Evolutionary conservation across 225 moss, liverwort and hornwort genomes (phyloP).

Genomic region (Thuidium tamariscinum): DNA sequence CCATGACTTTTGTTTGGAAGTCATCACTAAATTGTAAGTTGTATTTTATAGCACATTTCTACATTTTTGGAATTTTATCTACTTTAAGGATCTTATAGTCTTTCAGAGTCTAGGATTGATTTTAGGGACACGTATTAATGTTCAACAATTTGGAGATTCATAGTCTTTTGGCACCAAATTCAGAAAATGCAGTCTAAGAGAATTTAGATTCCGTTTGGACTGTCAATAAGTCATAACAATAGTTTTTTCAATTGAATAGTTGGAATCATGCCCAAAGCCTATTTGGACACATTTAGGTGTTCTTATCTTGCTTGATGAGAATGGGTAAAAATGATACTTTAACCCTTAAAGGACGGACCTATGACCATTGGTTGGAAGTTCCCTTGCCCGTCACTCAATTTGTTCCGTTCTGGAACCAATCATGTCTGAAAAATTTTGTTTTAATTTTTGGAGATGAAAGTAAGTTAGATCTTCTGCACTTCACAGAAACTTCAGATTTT

Average conservation of each 20-base stretch:
- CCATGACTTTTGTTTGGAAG: neutral
- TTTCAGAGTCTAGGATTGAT: neutral
- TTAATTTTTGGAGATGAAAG: too few relatives aligned
- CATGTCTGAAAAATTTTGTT: too few relatives aligned
- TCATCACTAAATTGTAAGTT: neutral
- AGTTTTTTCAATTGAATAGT: neutral
- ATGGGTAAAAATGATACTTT: neutral
- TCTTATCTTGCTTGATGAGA: neutral
- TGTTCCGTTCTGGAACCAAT: too few relatives aligned
- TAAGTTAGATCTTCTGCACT: too few relatives aligned
- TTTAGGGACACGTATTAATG: neutral
- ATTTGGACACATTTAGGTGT: rapidly evolving
- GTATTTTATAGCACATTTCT: too few relatives aligned
- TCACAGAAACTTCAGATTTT: too few relatives aligned
- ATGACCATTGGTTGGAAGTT: too few relatives aligned
- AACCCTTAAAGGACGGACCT: too few relatives aligned
- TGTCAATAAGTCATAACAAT: neutral
- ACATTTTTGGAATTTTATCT: neutral
- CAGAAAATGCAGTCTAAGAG: rapidly evolving
- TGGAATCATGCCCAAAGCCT: too few relatives aligned
- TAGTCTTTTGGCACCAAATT: neutral
- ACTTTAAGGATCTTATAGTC: neutral
- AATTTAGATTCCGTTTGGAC: neutral
- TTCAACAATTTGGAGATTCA: neutral
- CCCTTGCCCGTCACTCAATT: too few relatives aligned